Evolutionary conservation across 495 filamentous ascomycete species (phyloP).

Genomic region (Aspergillus asperescens): DNA sequence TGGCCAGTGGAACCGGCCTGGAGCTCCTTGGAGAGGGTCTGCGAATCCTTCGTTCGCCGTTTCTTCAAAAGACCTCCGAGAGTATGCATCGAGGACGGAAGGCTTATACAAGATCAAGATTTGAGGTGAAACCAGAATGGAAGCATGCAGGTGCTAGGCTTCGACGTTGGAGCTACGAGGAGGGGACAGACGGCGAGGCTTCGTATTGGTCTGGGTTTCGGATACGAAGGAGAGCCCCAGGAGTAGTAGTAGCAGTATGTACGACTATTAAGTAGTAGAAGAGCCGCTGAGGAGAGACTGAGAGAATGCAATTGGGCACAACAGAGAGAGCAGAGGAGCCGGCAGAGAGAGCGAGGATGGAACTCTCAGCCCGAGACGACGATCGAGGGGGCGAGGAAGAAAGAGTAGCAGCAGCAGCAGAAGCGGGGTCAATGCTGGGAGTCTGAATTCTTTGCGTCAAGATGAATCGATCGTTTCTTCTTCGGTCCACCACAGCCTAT

Average conservation of each 20-base stretch:
- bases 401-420: background rate
- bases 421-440: background rate
- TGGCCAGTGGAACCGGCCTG: conserved; percentile 45
- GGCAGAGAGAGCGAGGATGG: background rate
- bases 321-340: background rate
- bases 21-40: conserved; percentile 49
- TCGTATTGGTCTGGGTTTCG: background rate
- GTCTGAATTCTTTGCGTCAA: conserved; percentile 9
- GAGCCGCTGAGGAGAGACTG: background rate
- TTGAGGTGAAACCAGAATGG: conserved; percentile 9
- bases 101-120: background rate
- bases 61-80: conserved; percentile 85
- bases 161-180: conserved; percentile 6
- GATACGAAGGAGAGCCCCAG: conserved; percentile 2
- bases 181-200: conserved; percentile 7
- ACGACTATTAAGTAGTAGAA: background rate
- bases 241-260: background rate
- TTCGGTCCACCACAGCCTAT: background rate
- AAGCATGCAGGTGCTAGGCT: conserved; percentile 10
- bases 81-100: conserved; percentile 40
- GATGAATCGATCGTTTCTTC: background rate
- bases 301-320: conserved; percentile 12
- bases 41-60: conserved; percentile 85
- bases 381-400: conserved; percentile 1
- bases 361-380: conserved; percentile 1